Conservation (phyloP, 2,329 filamentous ascomycete species). For the Aureobasidium lini region DNA sequence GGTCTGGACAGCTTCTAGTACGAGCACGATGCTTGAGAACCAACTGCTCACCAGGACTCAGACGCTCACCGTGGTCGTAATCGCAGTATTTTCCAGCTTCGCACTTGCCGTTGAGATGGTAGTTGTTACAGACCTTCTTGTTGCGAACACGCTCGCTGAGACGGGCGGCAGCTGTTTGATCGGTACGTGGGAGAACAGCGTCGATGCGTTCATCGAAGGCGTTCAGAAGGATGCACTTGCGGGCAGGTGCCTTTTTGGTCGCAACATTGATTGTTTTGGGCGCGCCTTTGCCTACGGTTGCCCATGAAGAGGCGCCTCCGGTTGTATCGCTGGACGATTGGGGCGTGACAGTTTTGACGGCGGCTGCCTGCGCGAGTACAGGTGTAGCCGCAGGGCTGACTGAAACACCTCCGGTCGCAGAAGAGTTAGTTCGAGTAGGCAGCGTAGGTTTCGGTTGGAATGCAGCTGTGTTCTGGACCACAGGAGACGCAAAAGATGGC, state of each 20-base stretch:
- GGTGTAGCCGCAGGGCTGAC: not conserved
- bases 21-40: conserved; percentile 37
- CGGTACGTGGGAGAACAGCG: conserved; percentile 26
- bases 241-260: conserved; percentile 23
- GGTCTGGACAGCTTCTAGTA: conserved; percentile 31
- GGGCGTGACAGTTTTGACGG: not conserved
- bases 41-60: conserved; percentile 30
- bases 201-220: conserved; percentile 37
- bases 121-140: conserved; percentile 32
- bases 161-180: conserved; percentile 22
- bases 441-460: conserved; percentile 5
- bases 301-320: conserved; percentile 25
- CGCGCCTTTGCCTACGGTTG: conserved; percentile 34
- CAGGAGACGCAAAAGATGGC: not conserved
- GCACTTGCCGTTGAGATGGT: conserved; percentile 32
- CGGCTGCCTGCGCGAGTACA: not conserved
- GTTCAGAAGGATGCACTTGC: conserved; percentile 35
- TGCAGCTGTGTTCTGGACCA: not conserved
- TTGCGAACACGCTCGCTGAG: conserved; percentile 24
- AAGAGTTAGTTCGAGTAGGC: not conserved
- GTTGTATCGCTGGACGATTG: not conserved
- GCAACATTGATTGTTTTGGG: conserved; percentile 35
- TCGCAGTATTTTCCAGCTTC: conserved; percentile 33
- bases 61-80: conserved; percentile 35
- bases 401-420: not conserved